Evolutionary conservation across 257 asterid genomes (phyloP).

Genomic region (Salvia splendens): DNA sequence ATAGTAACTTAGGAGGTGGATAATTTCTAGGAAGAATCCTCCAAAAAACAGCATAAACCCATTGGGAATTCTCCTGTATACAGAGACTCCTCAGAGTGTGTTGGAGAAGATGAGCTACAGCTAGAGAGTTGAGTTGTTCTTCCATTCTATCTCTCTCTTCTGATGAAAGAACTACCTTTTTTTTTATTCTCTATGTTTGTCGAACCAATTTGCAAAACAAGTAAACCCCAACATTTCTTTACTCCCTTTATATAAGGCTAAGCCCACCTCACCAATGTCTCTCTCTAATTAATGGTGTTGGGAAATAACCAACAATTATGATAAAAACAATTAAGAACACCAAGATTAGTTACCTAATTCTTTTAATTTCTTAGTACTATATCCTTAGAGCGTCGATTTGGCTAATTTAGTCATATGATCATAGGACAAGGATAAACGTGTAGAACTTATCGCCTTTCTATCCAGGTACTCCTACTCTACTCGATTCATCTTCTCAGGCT

Average conservation of each 20-base stretch:
- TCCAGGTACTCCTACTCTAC: no score
- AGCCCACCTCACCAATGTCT: conserved; percentile 49
- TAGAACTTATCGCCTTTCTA: no score
- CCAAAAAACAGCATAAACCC: conserved; percentile 99
- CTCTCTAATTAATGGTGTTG: neutral
- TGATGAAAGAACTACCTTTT: neutral
- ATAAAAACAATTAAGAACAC: no score
- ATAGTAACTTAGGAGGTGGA: conserved; percentile 86
- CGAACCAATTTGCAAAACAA: conserved; percentile 41
- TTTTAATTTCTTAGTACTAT: no score
- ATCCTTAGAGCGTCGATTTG: no score
- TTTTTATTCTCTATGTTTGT: conserved; percentile 7
- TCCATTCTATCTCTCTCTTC: conserved; percentile 43
- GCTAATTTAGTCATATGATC: no score
- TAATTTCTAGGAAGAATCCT: conserved; percentile 95
- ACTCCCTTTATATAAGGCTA: conserved; percentile 67
- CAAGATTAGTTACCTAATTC: no score
- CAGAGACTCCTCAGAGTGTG: conserved; percentile 95
- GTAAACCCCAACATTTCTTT: conserved; percentile 74
- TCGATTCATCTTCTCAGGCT: no score
- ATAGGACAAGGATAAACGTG: no score
- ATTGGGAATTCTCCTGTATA: conserved; percentile 81
- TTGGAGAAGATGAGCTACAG: conserved; percentile 94
- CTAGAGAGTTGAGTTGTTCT: conserved; percentile 80
- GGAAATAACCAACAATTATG: no score